Base-by-base conservation (phyloP, 306 rosid genomes). In the Luffa acutangula region DNA sequence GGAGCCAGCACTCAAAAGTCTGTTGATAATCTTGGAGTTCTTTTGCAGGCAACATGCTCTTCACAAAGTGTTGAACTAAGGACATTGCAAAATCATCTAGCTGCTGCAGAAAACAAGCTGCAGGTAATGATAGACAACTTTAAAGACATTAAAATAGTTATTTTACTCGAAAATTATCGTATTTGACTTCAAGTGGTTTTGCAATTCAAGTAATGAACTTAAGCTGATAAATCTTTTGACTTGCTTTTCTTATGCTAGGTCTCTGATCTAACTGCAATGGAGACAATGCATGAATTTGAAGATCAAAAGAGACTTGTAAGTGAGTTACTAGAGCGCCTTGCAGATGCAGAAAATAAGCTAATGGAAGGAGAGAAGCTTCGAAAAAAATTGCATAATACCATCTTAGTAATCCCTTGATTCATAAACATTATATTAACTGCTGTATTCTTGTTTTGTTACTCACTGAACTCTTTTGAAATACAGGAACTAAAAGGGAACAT, bases 401-500 rank as follows among this genome's bases (percentile, higher is more conserved):
- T 93, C 64, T 88, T 95, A 97, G 99, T 95, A 93, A 85, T 64
- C 75, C 45, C 71, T 74, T 48, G 9, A 72, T 49, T 78, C 69
- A 56, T 33, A 63, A n/a, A 3, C 25, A 54, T 86, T 20, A 11
- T n/a, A 64, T 62, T 57, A 64, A 56, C 51, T 37, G 80, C 43
- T n/a, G 67, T 11, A 45, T 25, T 76, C 36, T 64, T 15, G 25
- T 43, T 6, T 37, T 42, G 8, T 43, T 56, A 39, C 72, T 46
- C 58, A 83, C 80, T 77, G 66, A 67, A 64, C 59, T 73, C 74
- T 85, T 60, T 80, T 69, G 70, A 83, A 70, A 45, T 86, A 14
- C 70, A 95, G 99, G 99, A 95, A 80, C 81, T 95, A 17, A 95
- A 95, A 89, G 99, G 99, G 83, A 95, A 95, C 83, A 95, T 95